phyloP scores from a whole-genome alignment of 495 filamentous ascomycete species.

The Schizothecium vesticola region DNA sequence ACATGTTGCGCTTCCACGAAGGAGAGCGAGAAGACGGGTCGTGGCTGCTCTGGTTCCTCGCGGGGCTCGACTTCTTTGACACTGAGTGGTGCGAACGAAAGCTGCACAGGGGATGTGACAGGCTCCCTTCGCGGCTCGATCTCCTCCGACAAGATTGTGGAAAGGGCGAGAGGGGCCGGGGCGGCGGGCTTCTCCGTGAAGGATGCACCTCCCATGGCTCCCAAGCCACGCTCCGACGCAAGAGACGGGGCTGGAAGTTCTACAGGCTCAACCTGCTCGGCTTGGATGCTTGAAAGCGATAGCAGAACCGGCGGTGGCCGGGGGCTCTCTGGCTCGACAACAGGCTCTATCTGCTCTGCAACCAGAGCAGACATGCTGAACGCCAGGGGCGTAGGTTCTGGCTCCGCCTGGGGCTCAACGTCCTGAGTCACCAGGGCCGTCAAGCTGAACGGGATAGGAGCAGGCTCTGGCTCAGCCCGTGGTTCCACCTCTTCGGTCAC shows the following conservation, averaged over 20 bases:
- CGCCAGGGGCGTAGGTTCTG: slow-evolving; percentile 17
- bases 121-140: slow-evolving; percentile 21
- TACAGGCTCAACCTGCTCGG: slow-evolving; percentile 19
- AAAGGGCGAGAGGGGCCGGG: slow-evolving; percentile 16
- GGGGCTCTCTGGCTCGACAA: slow-evolving; percentile 12
- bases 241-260: slow-evolving; percentile 12
- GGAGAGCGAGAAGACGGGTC: slow-evolving; percentile 28
- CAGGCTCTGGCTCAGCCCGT: not conserved
- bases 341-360: slow-evolving; percentile 24
- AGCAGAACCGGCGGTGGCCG: slow-evolving; percentile 10
- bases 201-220: not conserved
- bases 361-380: slow-evolving; percentile 30
- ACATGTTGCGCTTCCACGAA: slow-evolving; percentile 28
- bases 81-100: slow-evolving; percentile 27
- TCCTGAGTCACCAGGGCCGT: slow-evolving; percentile 16
- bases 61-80: slow-evolving; percentile 25
- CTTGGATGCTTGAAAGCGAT: slow-evolving; percentile 21
- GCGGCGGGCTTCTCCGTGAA: not conserved
- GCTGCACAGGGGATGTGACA: slow-evolving; percentile 9
- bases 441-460: slow-evolving; percentile 9
- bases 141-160: slow-evolving; percentile 19
- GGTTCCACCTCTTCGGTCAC: not conserved
- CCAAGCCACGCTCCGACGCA: slow-evolving; percentile 3
- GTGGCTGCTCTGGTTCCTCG: slow-evolving; percentile 16
- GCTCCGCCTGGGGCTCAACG: slow-evolving; percentile 21